These are phyloP conservation scores for Oenanthe javanica DNA, from an alignment of 140 eudicot genomes.

Conservation along the genomic window DNA sequence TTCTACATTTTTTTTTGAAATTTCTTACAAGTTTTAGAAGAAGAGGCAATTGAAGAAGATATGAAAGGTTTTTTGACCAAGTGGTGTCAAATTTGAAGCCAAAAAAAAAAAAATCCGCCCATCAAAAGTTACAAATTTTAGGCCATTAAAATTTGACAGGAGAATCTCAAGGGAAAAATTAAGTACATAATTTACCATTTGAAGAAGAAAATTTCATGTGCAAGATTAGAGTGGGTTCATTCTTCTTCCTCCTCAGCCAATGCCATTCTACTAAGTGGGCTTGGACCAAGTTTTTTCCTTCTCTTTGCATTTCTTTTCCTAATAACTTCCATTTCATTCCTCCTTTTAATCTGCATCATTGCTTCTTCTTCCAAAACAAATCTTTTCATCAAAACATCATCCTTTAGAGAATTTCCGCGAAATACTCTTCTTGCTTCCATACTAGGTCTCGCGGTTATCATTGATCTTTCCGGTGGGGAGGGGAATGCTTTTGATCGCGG, in stretches of 20 bases:
- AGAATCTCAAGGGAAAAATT: background rate
- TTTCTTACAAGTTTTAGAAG: background rate
- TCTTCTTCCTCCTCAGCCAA: conserved; percentile 54
- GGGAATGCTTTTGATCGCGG: conserved; percentile 67
- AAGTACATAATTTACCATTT: background rate
- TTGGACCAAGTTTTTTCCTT: conserved; percentile 86
- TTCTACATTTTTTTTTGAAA: background rate
- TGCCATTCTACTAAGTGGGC: conserved; percentile 84
- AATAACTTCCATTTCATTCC: conserved; percentile 84
- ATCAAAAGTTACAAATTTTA: conserved; percentile 2
- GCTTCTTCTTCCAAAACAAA: conserved; percentile 91
- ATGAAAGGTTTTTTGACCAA: too few species aligned
- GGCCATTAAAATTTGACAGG: background rate
- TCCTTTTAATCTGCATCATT: conserved; percentile 85
- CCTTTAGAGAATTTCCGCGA: conserved; percentile 82
- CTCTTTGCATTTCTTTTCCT: conserved; percentile 71
- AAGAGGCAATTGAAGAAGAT: too few species aligned
- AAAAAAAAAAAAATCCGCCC: too few species aligned
- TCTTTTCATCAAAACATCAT: conserved; percentile 86
- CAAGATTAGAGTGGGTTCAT: background rate
- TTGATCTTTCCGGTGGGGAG: conserved; percentile 36
- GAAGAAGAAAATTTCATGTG: background rate
- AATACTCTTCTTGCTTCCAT: conserved; percentile 60
- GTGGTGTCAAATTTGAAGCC: background rate
- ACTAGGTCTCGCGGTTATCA: conserved; percentile 49